A percentile compares a stretch with the other conserved stretches of the same genome.
Conservation (phyloP, 2,329 filamentous ascomycete genomes). For the Fusarium brevicatenulatum region DNA sequence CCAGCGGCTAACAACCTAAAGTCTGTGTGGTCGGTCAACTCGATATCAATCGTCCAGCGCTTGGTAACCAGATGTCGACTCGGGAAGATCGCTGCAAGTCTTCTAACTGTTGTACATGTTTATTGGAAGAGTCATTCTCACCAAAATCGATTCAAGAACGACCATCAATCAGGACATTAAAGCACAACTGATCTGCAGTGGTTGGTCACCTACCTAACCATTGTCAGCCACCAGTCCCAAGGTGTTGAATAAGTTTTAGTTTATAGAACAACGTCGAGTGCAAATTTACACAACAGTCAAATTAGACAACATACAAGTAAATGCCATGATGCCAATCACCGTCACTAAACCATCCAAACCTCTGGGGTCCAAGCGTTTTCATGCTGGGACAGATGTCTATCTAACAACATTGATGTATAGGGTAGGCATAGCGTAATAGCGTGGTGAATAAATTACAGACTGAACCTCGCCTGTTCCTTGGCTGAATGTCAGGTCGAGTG, state of each 20-base stretch:
- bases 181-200: not conserved
- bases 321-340: not conserved
- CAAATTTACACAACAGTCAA: not conserved
- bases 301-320: not conserved
- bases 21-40: not conserved
- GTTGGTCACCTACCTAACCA: not conserved
- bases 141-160: not conserved
- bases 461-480: not conserved
- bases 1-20: constrained; percentile 6
- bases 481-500: not conserved
- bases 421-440: not conserved
- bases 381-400: not conserved
- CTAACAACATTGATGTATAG: not conserved
- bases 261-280: too few species aligned
- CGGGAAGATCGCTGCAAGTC: not conserved
- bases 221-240: not conserved
- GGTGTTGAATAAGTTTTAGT: too few species aligned
- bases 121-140: not conserved
- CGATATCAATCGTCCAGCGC: not conserved
- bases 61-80: not conserved
- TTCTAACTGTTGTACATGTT: not conserved
- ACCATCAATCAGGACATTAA: not conserved
- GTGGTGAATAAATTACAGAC: too few species aligned
- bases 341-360: not conserved
- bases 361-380: not conserved